Evolutionary conservation across 139 green algal genomes (phyloP).

Genomic region (Bryopsis sp.): DNA sequence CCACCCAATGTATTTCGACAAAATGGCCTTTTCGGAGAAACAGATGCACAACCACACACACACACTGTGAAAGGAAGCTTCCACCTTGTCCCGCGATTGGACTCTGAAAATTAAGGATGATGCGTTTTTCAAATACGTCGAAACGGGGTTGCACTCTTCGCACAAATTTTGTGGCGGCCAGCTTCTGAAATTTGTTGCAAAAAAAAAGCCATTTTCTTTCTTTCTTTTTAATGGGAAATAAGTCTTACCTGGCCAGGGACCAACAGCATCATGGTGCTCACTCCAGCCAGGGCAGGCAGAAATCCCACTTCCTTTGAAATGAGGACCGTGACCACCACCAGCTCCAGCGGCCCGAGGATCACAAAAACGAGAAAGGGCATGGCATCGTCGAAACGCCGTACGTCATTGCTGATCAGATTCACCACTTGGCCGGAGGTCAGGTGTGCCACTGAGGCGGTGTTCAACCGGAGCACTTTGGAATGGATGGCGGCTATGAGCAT

Average conservation of each 20-base stretch:
- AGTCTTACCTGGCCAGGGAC: constrained; percentile 40
- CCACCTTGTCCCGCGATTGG: too few species aligned
- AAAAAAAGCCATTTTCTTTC: background rate
- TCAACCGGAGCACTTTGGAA: constrained; percentile 61
- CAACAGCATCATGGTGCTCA: constrained; percentile 42
- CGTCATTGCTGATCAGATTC: constrained; percentile 54
- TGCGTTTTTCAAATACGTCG: too few species aligned
- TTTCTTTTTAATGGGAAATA: background rate
- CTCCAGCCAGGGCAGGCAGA: constrained; percentile 47
- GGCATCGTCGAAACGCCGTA: constrained; percentile 65
- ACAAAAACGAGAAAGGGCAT: constrained; percentile 57
- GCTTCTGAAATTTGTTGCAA: too few species aligned
- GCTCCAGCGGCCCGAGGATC: constrained; percentile 50
- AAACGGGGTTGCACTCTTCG: too few species aligned
- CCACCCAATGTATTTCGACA: constrained; percentile 14
- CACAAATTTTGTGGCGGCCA: too few species aligned
- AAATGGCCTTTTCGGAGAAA: constrained; percentile 1
- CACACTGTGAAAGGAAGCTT: too few species aligned
- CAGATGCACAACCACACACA: too few species aligned
- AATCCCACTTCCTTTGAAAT: constrained; percentile 55
- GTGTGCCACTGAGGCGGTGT: constrained; percentile 44
- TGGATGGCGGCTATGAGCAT: constrained; percentile 35
- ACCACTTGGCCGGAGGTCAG: constrained; percentile 42
- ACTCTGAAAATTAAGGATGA: too few species aligned
- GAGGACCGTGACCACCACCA: constrained; percentile 57